These are phyloP conservation scores for Aspergillus fijiensis DNA, from an alignment of 2,329 filamentous ascomycete species.

Conservation along the genomic window DNA sequence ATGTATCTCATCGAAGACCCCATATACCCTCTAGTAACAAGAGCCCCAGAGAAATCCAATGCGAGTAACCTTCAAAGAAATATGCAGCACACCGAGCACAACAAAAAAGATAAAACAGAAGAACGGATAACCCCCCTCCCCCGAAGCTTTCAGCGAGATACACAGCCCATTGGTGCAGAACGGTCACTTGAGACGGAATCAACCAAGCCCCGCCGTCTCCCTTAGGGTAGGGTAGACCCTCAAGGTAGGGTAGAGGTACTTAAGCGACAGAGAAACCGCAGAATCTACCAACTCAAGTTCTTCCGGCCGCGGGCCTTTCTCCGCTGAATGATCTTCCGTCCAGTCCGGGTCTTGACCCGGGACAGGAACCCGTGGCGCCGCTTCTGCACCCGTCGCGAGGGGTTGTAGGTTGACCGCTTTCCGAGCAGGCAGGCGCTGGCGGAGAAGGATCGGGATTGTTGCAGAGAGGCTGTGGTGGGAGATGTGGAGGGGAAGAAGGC, in stretches of 20 bases:
- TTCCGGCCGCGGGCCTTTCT: conserved; percentile 55
- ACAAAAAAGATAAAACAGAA: too few relatives aligned
- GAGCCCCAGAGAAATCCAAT: too few relatives aligned
- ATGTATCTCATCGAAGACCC: too few relatives aligned
- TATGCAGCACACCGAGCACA: too few relatives aligned
- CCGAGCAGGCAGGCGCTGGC: conserved; percentile 44
- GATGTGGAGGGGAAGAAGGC: conserved; percentile 3
- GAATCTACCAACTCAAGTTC: conserved; percentile 51
- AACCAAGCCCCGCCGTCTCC: background rate
- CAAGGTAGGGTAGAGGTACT: too few relatives aligned
- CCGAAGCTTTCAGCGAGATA: too few relatives aligned
- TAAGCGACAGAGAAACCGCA: too few relatives aligned
- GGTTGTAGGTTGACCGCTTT: conserved; percentile 57
- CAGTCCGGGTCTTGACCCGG: conserved; percentile 53
- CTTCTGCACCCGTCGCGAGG: conserved; percentile 61
- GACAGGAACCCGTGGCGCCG: conserved; percentile 61
- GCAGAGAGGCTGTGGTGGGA: conserved; percentile 20
- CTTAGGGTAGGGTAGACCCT: too few relatives aligned
- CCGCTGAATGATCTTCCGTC: conserved; percentile 55
- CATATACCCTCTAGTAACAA: too few relatives aligned
- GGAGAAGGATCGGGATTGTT: conserved; percentile 43
- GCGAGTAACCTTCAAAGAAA: too few relatives aligned
- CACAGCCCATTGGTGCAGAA: background rate
- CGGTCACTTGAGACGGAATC: background rate
- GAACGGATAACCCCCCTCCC: too few relatives aligned